These are phyloP conservation scores for Boletales sp. DNA, from an alignment of 768 basidiomycete species.

Conservation along the genomic window DNA sequence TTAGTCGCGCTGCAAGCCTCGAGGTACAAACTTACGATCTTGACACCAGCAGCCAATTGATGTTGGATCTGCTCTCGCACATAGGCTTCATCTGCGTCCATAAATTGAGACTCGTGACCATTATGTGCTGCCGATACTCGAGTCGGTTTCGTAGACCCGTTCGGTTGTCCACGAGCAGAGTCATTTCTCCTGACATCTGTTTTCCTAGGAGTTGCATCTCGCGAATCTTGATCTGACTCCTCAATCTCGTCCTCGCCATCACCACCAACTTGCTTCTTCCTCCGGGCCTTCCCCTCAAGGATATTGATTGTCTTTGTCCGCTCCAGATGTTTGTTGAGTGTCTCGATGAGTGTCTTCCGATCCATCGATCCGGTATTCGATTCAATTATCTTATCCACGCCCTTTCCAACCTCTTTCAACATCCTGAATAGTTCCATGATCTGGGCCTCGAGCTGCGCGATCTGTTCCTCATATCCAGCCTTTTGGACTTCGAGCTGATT, in stretches of 20 bases:
- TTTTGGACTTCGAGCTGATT: slow-evolving; percentile 77
- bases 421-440: slow-evolving; percentile 93
- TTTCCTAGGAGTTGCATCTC: slow-evolving; percentile 58
- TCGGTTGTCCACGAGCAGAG: slow-evolving; percentile 30
- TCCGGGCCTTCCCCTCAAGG: slow-evolving; percentile 65
- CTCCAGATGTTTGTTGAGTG: slow-evolving; percentile 78
- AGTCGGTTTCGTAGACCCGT: slow-evolving; percentile 24
- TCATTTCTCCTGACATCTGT: slow-evolving; percentile 39
- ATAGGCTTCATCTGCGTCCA: slow-evolving; percentile 83
- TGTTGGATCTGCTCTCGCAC: slow-evolving; percentile 87
- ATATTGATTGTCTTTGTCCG: slow-evolving; percentile 81
- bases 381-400: slow-evolving; percentile 72
- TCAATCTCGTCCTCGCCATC: slow-evolving; percentile 35
- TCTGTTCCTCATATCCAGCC: slow-evolving; percentile 76
- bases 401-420: slow-evolving; percentile 80
- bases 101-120: slow-evolving; percentile 74
- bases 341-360: slow-evolving; percentile 74
- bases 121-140: slow-evolving; percentile 41
- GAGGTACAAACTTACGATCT: slow-evolving; percentile 47
- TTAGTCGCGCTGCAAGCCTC: slow-evolving; percentile 11
- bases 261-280: slow-evolving; percentile 27
- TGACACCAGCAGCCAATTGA: slow-evolving; percentile 71
- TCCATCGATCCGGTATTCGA: slow-evolving; percentile 62
- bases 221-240: slow-evolving; percentile 45
- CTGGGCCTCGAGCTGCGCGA: slow-evolving; percentile 85